A percentile compares a stretch with the other conserved stretches of the same genome.
Evolutionary conservation across 768 basidiomycete species (phyloP).

Genomic region (Tricholoma sp.): DNA sequence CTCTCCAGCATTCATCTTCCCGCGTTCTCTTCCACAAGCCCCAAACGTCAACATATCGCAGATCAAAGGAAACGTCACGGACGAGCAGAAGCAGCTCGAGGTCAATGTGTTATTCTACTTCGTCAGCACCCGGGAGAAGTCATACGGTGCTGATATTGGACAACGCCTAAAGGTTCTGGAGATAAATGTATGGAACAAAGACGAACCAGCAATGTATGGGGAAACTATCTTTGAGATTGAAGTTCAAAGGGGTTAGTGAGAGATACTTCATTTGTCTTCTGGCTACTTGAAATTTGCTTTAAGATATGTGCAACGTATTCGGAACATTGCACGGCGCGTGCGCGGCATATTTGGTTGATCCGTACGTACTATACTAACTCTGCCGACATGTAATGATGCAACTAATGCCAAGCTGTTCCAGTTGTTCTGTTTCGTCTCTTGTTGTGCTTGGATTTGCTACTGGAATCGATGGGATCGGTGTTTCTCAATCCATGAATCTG

Average conservation of each 20-base stretch:
- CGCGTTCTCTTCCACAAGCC: slow-evolving; percentile 4
- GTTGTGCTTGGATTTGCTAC: slow-evolving; percentile 33
- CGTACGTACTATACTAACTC: slow-evolving; percentile 26
- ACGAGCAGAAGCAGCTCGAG: slow-evolving; percentile 31
- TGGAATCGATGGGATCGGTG: slow-evolving; percentile 38
- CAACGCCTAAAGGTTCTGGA: slow-evolving; percentile 30
- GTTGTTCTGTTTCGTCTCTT: slow-evolving; percentile 40
- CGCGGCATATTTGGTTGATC: slow-evolving; percentile 50
- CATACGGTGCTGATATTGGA: slow-evolving; percentile 35
- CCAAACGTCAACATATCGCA: slow-evolving; percentile 20
- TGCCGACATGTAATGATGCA: background rate
- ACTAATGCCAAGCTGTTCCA: slow-evolving; percentile 8
- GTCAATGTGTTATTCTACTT: slow-evolving; percentile 31
- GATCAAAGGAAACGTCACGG: slow-evolving; percentile 37
- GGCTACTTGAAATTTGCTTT: background rate
- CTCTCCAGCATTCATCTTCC: background rate
- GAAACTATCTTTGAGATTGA: slow-evolving; percentile 36
- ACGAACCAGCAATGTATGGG: slow-evolving; percentile 14
- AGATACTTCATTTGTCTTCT: background rate
- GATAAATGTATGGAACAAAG: slow-evolving; percentile 27
- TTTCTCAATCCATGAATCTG: slow-evolving; percentile 48
- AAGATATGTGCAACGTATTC: slow-evolving; percentile 53
- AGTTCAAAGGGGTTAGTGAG: slow-evolving; percentile 29
- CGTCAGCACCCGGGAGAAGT: slow-evolving; percentile 26
- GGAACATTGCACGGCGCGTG: slow-evolving; percentile 54